These are phyloP conservation scores for Pestalotiopsis fici DNA, from an alignment of 2,329 filamentous ascomycete genomes.

Conservation along the genomic window DNA sequence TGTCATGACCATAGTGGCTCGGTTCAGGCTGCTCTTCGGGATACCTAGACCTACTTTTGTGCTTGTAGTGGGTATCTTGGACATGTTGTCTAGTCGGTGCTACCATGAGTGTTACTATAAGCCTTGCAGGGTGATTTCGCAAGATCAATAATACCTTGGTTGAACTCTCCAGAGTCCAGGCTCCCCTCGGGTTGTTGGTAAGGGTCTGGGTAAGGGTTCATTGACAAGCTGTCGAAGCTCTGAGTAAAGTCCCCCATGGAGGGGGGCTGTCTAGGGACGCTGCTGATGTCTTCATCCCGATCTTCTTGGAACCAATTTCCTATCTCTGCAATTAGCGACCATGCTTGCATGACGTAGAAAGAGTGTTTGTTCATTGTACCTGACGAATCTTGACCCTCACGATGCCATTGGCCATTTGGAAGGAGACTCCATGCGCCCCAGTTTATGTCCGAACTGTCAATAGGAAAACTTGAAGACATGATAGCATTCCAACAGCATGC, in stretches of 20 bases:
- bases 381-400: neutral
- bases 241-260: neutral
- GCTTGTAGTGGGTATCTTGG: neutral
- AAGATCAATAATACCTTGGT: neutral
- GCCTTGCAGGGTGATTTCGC: neutral
- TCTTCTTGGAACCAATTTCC: neutral
- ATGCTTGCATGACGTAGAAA: neutral
- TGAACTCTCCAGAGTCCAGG: neutral
- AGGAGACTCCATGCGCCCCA: neutral
- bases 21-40: neutral
- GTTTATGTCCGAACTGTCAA: neutral
- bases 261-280: neutral
- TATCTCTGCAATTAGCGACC: neutral
- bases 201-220: neutral
- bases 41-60: neutral
- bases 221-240: neutral
- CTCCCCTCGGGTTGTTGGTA: neutral
- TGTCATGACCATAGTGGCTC: neutral
- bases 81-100: neutral
- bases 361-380: neutral
- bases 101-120: neutral
- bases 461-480: neutral
- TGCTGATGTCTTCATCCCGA: neutral
- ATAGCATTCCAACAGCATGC: neutral
- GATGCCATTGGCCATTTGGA: neutral